A percentile compares a stretch with the other conserved stretches of the same genome.
Conservation (phyloP, 352 stramenopile genomes). For the Phytophthora syringae region DNA sequence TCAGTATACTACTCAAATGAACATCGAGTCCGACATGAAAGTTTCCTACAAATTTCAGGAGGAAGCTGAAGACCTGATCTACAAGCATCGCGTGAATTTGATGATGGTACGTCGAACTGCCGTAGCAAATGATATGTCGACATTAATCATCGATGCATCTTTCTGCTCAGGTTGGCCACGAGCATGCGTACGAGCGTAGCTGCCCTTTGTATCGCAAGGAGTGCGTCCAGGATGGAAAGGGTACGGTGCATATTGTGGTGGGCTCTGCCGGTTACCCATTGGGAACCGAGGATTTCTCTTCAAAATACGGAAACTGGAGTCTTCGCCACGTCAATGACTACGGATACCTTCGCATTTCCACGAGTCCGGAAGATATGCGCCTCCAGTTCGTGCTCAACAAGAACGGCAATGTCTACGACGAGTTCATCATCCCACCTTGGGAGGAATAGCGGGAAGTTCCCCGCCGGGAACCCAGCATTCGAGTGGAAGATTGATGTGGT, state of each 20-base stretch:
- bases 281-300: slow-evolving; percentile 56
- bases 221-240: slow-evolving; percentile 60
- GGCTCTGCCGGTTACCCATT: slow-evolving; percentile 78
- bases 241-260: slow-evolving; percentile 77
- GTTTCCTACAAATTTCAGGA: slow-evolving; percentile 80
- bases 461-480: too few species aligned
- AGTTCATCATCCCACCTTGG: slow-evolving; percentile 51
- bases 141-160: slow-evolving; percentile 11
- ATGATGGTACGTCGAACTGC: slow-evolving; percentile 62
- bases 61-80: slow-evolving; percentile 91
- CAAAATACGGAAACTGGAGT: slow-evolving; percentile 71
- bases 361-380: slow-evolving; percentile 45
- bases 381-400: slow-evolving; percentile 76
- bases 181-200: slow-evolving; percentile 91
- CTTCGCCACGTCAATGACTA: slow-evolving; percentile 70
- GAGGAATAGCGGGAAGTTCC: neutral
- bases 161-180: slow-evolving; percentile 74
- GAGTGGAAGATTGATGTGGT: too few species aligned
- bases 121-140: neutral
- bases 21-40: slow-evolving; percentile 61
- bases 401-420: slow-evolving; percentile 71
- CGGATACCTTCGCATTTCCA: slow-evolving; percentile 64
- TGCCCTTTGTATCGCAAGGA: slow-evolving; percentile 78
- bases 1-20: slow-evolving; percentile 61
- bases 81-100: slow-evolving; percentile 87